These are phyloP conservation scores for Physaria fendleri DNA, from an alignment of 345 rosid species.

Conservation along the genomic window DNA sequence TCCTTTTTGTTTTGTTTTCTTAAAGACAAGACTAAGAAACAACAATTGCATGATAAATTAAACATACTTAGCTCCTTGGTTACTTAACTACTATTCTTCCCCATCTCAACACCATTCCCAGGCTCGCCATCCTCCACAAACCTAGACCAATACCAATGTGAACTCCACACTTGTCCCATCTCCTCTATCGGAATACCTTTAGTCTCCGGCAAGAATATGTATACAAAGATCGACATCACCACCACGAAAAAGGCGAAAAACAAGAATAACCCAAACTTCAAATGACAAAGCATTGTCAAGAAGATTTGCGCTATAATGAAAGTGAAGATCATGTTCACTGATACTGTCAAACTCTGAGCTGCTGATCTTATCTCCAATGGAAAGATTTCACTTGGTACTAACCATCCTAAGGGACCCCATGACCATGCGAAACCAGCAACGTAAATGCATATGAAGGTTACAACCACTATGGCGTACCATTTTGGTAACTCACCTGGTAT, in stretches of 20 bases:
- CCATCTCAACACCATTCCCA: slow-evolving; percentile 28
- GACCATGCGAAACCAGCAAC: slow-evolving; percentile 40
- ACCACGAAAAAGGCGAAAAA: slow-evolving; percentile 32
- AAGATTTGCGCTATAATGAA: slow-evolving; percentile 31
- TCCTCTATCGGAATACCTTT: slow-evolving; percentile 37
- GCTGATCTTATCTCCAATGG: slow-evolving; percentile 37
- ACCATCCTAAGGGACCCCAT: slow-evolving; percentile 37
- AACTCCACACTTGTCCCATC: slow-evolving; percentile 36
- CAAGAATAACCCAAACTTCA: slow-evolving; percentile 31
- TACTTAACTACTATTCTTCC: slow-evolving; percentile 22
- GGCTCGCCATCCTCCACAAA: slow-evolving; percentile 31
- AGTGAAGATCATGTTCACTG: slow-evolving; percentile 38
- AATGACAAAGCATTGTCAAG: slow-evolving; percentile 33
- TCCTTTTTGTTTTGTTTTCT: background rate
- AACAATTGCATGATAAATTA: background rate
- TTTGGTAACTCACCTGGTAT: slow-evolving; percentile 29
- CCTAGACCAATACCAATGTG: slow-evolving; percentile 37
- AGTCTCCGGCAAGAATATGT: slow-evolving; percentile 33
- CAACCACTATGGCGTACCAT: slow-evolving; percentile 33
- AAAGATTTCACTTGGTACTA: slow-evolving; percentile 37
- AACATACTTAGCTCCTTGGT: slow-evolving; percentile 29
- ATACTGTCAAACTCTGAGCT: slow-evolving; percentile 32
- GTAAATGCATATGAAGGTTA: slow-evolving; percentile 32
- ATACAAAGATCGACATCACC: slow-evolving; percentile 29
- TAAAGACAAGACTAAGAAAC: background rate